Evolutionary conservation across 2,329 filamentous ascomycete genomes (phyloP), one percentile per base, ranked within the genome.

Genomic region (Pestalotiopsis sp.): DNA sequence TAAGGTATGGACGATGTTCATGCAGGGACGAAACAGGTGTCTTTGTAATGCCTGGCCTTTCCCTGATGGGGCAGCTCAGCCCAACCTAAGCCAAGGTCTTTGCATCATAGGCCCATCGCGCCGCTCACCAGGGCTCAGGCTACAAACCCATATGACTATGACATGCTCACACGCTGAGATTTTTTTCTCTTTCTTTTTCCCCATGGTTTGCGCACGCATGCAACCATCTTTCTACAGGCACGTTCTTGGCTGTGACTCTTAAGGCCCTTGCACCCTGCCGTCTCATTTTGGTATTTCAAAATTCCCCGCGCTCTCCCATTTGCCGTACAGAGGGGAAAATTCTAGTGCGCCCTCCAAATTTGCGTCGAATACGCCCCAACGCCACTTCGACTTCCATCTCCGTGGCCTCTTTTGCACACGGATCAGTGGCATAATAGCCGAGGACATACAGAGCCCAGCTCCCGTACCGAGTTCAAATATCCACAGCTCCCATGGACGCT

Each of bases 331-430:
- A 23, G 27, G 27, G 36, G n/a, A 27, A 63, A 49, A 64, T 64
- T 64, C 23, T 52, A 39, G 61, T 64, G 61, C 61, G 61, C 23
- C 13, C 20, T 59, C 25, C 59, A 62, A 62, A 62, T 62, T 62
- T 17, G 38, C 27, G 25, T 27, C 55, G n/a, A 59, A 59, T 36
- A 36, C 57, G 11, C 23, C 57, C 31, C 31, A 36, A 27, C 61
- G 61, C 61, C 61, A 64, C 61, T 20, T 14, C 61, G 14, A 27
- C 23, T 27, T 9, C 61, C 25, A 64, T 64, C 61, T 64, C 61
- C 39, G 61, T 64, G 38, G 20, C 61, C 61, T 64, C 45, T 64
- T 45, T 45, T 20, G 61, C 61, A 14, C 39, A 49, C 61, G 61
- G 61, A 64, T 25, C n/a, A 27, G 39, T 41, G 20, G 39, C 20